A percentile compares a stretch with the other conserved stretches of the same genome.
Conservation (phyloP, 305 asterid genomes). For the Fraxinus dipetala region DNA sequence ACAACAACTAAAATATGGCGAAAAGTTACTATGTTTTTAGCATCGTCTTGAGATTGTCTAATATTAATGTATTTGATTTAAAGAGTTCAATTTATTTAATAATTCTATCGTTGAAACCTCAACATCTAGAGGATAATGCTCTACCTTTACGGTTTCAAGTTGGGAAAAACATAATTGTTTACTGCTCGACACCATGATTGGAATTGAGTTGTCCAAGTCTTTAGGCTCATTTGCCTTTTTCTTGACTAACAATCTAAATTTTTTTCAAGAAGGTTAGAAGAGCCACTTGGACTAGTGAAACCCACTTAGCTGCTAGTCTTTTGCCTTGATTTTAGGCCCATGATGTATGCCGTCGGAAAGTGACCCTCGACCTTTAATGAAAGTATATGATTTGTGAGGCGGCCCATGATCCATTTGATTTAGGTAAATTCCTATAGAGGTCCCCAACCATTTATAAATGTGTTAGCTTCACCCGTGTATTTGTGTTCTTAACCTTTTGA, state of each 20-base stretch:
- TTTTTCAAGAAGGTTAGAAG: not conserved
- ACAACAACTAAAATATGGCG: not conserved
- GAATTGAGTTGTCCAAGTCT: not conserved
- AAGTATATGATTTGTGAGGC: not conserved
- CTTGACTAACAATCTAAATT: not conserved
- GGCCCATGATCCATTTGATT: not conserved
- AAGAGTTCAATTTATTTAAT: not conserved
- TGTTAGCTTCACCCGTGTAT: not conserved
- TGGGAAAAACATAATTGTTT: not conserved
- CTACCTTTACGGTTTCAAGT: not conserved
- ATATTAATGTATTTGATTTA: not conserved
- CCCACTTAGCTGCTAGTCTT: not conserved
- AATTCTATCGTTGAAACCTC: not conserved
- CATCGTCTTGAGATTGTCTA: not conserved
- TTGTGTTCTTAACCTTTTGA: not conserved
- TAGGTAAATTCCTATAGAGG: not conserved
- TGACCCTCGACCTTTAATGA: not conserved
- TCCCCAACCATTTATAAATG: not conserved
- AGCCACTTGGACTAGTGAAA: not conserved
- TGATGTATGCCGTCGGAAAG: not conserved
- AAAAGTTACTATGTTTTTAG: not conserved
- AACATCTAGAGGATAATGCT: not conserved
- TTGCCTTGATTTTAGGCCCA: not conserved
- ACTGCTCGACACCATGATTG: not conserved
- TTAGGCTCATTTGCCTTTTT: not conserved